Base-by-base conservation (phyloP, 768 basidiomycete genomes). In the Udeniomyces megalosporus region DNA sequence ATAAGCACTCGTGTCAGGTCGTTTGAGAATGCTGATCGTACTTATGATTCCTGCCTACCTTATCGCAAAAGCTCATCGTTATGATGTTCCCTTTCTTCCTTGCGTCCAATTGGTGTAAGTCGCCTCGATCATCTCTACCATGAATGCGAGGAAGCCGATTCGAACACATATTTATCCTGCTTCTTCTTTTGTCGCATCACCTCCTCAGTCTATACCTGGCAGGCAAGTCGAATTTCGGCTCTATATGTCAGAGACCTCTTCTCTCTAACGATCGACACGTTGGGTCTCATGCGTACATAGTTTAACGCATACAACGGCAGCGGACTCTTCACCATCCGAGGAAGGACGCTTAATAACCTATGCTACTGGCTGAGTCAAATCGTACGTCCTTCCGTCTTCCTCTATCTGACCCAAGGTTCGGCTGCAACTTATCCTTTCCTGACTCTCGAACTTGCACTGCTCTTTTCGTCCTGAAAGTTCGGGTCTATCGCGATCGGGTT, bases 11-110 rank as follows among this genome's bases (percentile, higher is more conserved):
- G n/a, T n/a, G n/a, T n/a, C n/a, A n/a, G n/a, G n/a, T n/a, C n/a
- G n/a, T n/a, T n/a, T n/a, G n/a, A n/a, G n/a, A n/a, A n/a, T n/a
- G n/a, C n/a, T n/a, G n/a, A n/a, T n/a, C n/a, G n/a, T n/a, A n/a
- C 38, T 42, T 17, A 8, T 42, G 38, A 8, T 42, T 42, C 38
- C 17, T 42, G 38, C 38, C 38, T 42, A 42, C 17, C 17, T 8
- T 42, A 8, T 42, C 38, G 38, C 17, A 17, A 42, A 8, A 42
- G 38, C 50, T 53, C 20, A 32, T 66, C 35, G 28, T 66, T 31
- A 35, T 64, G 29, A 64, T 66, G n/a, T 66, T 64, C 34, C 66
- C 66, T 2, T 64, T 64, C 58, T 66, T 66, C 45, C 42, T 64
- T 10, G 17, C 38, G 15, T 55, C 51, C 0, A 66, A 66, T 46